Percentiles rank a stretch among this genome's conserved stretches.
Conservation (phyloP, 495 filamentous ascomycete species). For the Xeromyces bisporus region DNA sequence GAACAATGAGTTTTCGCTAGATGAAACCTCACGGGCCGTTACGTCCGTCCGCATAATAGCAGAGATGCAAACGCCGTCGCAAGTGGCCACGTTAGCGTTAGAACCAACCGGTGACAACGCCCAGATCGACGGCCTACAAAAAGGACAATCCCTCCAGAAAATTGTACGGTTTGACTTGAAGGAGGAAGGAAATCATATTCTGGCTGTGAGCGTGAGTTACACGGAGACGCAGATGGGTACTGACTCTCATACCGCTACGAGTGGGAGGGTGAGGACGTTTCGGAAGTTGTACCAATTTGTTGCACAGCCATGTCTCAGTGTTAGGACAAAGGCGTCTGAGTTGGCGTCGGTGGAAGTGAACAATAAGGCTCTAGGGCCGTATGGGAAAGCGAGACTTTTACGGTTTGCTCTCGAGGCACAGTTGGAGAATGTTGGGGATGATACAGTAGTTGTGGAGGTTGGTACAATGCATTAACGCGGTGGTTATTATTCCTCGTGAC, state of each 20-base stretch:
- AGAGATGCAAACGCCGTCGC: conserved; percentile 84
- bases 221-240: conserved; percentile 39
- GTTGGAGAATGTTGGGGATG: conserved; percentile 70
- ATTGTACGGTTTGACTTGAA: conserved; percentile 77
- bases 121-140: conserved; percentile 33
- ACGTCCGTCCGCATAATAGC: conserved; percentile 67
- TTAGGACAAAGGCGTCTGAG: conserved; percentile 68
- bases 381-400: conserved; percentile 26
- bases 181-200: conserved; percentile 83
- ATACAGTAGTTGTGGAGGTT: conserved; percentile 28
- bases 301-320: conserved; percentile 72
- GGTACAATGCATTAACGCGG: conserved; percentile 3
- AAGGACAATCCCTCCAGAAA: conserved; percentile 59
- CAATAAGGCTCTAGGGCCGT: conserved; percentile 28
- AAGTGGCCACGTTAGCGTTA: conserved; percentile 39
- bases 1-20: conserved; percentile 57
- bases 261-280: conserved; percentile 67
- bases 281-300: conserved; percentile 95
- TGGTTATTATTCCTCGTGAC: background rate
- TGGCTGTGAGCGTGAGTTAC: conserved; percentile 91
- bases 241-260: conserved; percentile 43
- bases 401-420: conserved; percentile 74
- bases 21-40: conserved; percentile 34
- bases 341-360: conserved; percentile 30
- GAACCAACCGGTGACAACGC: conserved; percentile 20